Percentiles rank a stretch among this genome's conserved stretches.
Evolutionary conservation across 1,284 basidiomycete species (phyloP).

Genomic region (Thecaphora thlaspeos): DNA sequence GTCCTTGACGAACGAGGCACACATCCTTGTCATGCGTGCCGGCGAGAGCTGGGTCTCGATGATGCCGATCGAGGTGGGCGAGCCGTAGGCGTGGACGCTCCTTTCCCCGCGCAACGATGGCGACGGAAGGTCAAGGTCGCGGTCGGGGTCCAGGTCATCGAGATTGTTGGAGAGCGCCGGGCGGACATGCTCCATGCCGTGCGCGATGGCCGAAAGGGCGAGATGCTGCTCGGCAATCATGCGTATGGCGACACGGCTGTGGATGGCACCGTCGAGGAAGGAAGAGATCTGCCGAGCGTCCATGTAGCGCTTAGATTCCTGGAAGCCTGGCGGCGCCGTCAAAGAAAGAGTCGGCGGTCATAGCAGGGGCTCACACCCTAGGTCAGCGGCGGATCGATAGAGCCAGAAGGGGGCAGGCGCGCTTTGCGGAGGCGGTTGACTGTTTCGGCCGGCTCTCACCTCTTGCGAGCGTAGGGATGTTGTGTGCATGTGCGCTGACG

Average conservation of each 20-base stretch:
- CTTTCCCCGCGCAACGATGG: constrained; percentile 5
- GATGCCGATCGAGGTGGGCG: constrained; percentile 49
- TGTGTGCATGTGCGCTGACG: constrained; percentile 77
- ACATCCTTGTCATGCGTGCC: constrained; percentile 56
- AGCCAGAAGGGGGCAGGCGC: no score
- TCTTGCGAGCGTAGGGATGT: constrained; percentile 83
- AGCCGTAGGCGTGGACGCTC: constrained; percentile 23
- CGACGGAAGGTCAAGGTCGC: constrained; percentile 20
- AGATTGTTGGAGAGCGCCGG: constrained; percentile 8
- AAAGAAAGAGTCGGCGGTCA: no score
- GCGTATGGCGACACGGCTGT: constrained; percentile 80
- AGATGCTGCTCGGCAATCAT: constrained; percentile 91
- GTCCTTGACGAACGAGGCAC: constrained; percentile 73
- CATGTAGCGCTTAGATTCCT: constrained; percentile 81
- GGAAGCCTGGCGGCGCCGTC: constrained; percentile 64
- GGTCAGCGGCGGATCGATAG: no score
- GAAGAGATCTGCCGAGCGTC: constrained; percentile 71
- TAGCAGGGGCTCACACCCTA: no score
- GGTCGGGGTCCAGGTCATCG: constrained; percentile 16
- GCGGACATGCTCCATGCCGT: constrained; percentile 4
- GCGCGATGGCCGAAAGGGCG: constrained; percentile 62
- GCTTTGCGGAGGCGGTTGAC: background rate
- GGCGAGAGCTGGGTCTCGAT: constrained; percentile 45
- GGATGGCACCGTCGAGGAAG: constrained; percentile 81
- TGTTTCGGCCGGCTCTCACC: constrained; percentile 62